Percentiles rank a stretch among this genome's conserved stretches.
phyloP scores from a whole-genome alignment of 176 grass and related monocot species.

The Thalia dealbata region DNA sequence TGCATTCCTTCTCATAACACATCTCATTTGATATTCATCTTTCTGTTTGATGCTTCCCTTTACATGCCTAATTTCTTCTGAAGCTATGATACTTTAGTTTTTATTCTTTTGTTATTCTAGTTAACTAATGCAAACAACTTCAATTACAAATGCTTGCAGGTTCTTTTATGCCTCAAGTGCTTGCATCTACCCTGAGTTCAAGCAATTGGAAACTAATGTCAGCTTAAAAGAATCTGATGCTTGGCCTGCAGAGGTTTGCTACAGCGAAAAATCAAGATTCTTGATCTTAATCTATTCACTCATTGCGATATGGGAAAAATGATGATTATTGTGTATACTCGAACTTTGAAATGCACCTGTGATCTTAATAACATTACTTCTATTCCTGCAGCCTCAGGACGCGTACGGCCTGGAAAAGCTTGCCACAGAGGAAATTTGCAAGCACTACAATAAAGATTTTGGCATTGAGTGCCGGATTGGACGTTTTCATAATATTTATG shows the following conservation, averaged over 20 bases:
- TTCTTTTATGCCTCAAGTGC: constrained; percentile 21
- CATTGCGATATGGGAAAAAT: background rate
- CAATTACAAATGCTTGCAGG: background rate
- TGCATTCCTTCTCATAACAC: background rate
- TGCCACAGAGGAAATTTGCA: constrained; percentile 16
- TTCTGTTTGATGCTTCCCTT: background rate
- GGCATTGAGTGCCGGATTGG: constrained; percentile 23
- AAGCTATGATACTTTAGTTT: background rate
- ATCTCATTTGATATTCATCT: background rate
- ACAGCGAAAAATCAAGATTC: background rate
- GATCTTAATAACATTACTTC: background rate
- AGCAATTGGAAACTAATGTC: constrained; percentile 18
- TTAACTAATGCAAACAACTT: background rate
- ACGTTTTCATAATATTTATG: constrained; percentile 21
- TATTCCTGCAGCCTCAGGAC: constrained; percentile 11
- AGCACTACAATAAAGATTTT: constrained; percentile 23
- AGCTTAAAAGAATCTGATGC: constrained; percentile 22
- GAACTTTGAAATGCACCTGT: background rate
- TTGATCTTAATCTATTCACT: background rate
- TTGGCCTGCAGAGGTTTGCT: constrained; percentile 18
- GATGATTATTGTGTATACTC: background rate
- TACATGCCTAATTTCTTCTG: background rate
- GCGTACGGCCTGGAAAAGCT: constrained; percentile 18
- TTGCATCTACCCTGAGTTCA: constrained; percentile 21
- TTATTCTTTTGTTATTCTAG: background rate